Percentiles rank a stretch among this genome's conserved stretches.
Conservation (phyloP, 805 yeast genomes). For the Lachancea thermotolerans region DNA sequence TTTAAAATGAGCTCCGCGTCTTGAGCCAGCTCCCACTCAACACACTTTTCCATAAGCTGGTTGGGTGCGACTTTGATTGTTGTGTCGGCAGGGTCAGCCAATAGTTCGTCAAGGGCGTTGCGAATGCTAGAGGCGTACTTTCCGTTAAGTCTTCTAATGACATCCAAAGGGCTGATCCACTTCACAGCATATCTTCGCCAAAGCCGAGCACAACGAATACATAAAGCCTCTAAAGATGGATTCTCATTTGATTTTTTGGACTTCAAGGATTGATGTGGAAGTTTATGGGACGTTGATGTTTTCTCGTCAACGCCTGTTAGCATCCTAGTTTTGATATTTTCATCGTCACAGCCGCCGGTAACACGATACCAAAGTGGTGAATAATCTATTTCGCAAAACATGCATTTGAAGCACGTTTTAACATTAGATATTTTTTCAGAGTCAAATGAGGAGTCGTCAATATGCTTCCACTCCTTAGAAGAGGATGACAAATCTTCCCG, state of each 20-base stretch:
- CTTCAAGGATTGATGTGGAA: constrained; percentile 27
- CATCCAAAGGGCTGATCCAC: constrained; percentile 77
- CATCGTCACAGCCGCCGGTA: constrained; percentile 30
- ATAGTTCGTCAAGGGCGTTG: constrained; percentile 12
- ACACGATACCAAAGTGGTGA: constrained; percentile 34
- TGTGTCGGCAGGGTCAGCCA: constrained; percentile 16
- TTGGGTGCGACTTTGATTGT: constrained; percentile 12
- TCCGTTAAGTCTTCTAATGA: constrained; percentile 40
- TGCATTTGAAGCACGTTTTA: constrained; percentile 50
- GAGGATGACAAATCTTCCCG: constrained; percentile 9
- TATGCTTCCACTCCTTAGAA: constrained; percentile 25
- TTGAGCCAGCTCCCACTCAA: constrained; percentile 59
- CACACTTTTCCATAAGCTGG: constrained; percentile 34
- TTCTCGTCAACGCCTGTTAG: constrained; percentile 20
- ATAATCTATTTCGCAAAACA: constrained; percentile 50
- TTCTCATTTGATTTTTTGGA: constrained; percentile 9
- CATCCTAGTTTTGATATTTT: constrained; percentile 17
- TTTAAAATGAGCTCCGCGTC: constrained; percentile 53
- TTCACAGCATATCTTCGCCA: constrained; percentile 87
- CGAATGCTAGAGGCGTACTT: constrained; percentile 12
- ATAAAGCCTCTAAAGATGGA: constrained; percentile 51
- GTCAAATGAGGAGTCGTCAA: constrained; percentile 57
- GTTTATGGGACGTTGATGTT: constrained; percentile 9
- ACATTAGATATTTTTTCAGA: constrained; percentile 39
- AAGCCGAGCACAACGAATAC: constrained; percentile 78